Conservation (phyloP, 768 basidiomycete genomes). For the Leccinum rimulosum region DNA sequence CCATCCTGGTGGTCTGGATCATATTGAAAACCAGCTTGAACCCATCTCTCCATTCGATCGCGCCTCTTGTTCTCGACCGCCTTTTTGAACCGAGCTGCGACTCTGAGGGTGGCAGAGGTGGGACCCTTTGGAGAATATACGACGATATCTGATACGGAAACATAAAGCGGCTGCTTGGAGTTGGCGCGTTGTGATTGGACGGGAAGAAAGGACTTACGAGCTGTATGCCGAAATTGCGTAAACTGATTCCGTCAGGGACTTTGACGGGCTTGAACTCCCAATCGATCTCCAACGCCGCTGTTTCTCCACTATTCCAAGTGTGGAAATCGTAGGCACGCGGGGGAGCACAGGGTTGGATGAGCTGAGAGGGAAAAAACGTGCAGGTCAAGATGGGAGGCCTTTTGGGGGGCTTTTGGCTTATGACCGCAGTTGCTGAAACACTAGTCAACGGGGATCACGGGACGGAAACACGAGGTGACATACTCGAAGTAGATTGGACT, state of each 20-base stretch:
- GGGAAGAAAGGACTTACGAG: slow-evolving; percentile 52
- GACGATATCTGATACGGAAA: slow-evolving; percentile 86
- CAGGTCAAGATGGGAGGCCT: slow-evolving; percentile 45
- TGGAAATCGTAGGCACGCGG: slow-evolving; percentile 20
- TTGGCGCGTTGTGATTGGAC: slow-evolving; percentile 1
- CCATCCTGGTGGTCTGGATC: slow-evolving; percentile 5
- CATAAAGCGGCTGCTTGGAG: slow-evolving; percentile 68
- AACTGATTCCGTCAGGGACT: slow-evolving; percentile 79
- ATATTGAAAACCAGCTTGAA: slow-evolving; percentile 15
- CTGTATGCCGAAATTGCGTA: slow-evolving; percentile 89
- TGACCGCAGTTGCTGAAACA: slow-evolving; percentile 9
- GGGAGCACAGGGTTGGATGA: slow-evolving; percentile 32
- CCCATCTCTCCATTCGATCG: slow-evolving; percentile 40
- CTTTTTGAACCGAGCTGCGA: slow-evolving; percentile 64
- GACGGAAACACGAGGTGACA: not conserved
- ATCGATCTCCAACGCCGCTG: slow-evolving; percentile 24
- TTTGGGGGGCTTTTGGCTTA: slow-evolving; percentile 10
- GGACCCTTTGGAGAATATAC: slow-evolving; percentile 77
- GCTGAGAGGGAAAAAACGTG: slow-evolving; percentile 48
- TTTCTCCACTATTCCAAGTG: slow-evolving; percentile 18
- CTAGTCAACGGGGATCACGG: not conserved
- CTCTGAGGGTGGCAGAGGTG: slow-evolving; percentile 48
- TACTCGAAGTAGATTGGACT: slow-evolving; percentile 5
- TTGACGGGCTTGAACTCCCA: slow-evolving; percentile 69
- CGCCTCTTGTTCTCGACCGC: slow-evolving; percentile 58